Evolutionary conservation across 768 basidiomycete species (phyloP).

Genomic region (Hortiboletus campestris): DNA sequence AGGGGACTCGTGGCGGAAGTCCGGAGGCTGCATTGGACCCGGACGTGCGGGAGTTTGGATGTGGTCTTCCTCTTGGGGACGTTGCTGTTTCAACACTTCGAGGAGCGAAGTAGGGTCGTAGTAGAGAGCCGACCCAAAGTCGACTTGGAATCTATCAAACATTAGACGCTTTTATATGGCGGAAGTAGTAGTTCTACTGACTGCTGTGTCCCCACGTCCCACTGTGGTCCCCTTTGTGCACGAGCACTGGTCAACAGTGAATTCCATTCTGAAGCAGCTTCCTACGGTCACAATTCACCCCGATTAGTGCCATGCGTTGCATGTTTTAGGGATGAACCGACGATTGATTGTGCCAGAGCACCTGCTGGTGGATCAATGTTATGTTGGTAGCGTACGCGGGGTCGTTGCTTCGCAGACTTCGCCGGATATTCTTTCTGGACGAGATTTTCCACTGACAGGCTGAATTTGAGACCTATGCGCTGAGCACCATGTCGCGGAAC

Average conservation of each 20-base stretch:
- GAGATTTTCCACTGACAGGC: constrained; percentile 53
- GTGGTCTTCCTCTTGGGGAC: constrained; percentile 30
- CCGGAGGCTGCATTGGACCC: constrained; percentile 33
- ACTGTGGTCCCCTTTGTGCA: constrained; percentile 80
- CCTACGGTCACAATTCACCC: constrained; percentile 33
- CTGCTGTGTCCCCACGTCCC: constrained; percentile 88
- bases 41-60: constrained; percentile 18
- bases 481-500: constrained; percentile 79
- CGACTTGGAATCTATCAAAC: constrained; percentile 64
- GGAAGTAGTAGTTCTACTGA: constrained; percentile 36
- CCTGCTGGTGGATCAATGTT: constrained; percentile 47
- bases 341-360: constrained; percentile 60
- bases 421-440: constrained; percentile 48
- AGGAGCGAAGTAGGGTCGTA: constrained; percentile 66
- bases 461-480: constrained; percentile 62
- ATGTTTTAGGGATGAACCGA: constrained; percentile 35
- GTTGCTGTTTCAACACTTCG: constrained; percentile 45
- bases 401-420: constrained; percentile 44
- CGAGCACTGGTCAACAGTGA: constrained; percentile 74
- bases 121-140: constrained; percentile 68
- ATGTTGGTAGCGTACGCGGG: constrained; percentile 48
- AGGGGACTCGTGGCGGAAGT: constrained; percentile 34
- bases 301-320: background rate
- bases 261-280: constrained; percentile 86
- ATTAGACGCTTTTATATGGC: background rate